Conservation (phyloP, 345 rosid genomes). For the Sonneratia caseolaris region DNA sequence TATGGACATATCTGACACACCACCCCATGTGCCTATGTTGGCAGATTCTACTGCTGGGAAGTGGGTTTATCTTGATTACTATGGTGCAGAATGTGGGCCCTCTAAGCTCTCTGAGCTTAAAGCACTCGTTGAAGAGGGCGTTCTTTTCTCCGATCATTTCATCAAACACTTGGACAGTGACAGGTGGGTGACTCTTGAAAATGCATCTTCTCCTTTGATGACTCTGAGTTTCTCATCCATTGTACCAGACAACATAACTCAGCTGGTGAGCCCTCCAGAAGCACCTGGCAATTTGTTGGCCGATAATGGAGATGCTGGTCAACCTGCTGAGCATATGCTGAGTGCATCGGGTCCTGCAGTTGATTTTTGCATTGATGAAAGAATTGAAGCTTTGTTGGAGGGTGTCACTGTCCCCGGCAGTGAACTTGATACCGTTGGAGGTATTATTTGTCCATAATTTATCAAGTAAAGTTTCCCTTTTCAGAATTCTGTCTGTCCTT, state of each 20-base stretch:
- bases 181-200: conserved; percentile 95
- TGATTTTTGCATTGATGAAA: conserved; percentile 59
- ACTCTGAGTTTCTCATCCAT: conserved; percentile 40
- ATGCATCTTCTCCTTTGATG: conserved; percentile 82
- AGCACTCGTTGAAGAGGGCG: conserved; percentile 70
- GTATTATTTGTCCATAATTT: conserved; percentile 23
- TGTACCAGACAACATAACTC: conserved; percentile 65
- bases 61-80: conserved; percentile 93
- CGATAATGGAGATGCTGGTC: conserved; percentile 44
- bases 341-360: conserved; percentile 24
- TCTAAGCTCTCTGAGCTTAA: conserved; percentile 69
- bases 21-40: conserved; percentile 65
- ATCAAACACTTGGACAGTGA: conserved; percentile 73
- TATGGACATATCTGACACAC: conserved; percentile 96
- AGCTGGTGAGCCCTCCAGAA: conserved; percentile 82
- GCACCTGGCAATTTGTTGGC: conserved; percentile 83
- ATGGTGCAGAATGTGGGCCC: conserved; percentile 82
- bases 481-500: conserved; percentile 2
- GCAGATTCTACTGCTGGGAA: conserved; percentile 58
- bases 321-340: conserved; percentile 28
- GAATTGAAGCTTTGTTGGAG: conserved; percentile 64
- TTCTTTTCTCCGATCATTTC: conserved; percentile 80
- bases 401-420: conserved; percentile 66
- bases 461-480: neutral
- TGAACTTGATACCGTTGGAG: conserved; percentile 78